Base-by-base conservation (phyloP, 805 yeast genomes). In the Ogataea chonburiensis region DNA sequence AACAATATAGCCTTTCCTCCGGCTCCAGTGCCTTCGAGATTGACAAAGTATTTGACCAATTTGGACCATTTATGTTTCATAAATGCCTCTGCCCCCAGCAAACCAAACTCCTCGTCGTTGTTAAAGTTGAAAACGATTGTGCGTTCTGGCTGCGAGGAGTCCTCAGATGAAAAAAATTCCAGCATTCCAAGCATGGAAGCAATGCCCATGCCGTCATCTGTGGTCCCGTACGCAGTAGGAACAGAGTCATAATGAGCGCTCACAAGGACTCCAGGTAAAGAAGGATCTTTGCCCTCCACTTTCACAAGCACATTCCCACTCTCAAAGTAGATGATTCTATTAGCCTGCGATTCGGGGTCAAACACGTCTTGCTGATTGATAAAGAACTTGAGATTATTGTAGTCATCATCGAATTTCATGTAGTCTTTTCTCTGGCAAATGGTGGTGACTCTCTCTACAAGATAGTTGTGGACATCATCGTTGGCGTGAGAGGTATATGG, bases 191-290 rank as follows among this genome's bases (percentile, higher is more conserved):
- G 62, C 70, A 88, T 65, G 7, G 93, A 72, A 1, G 88, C 95
- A 42, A 86, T 70, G 7, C 96, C 96, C 66, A 80, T 79, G 1
- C 96, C 96, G 54, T 87, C 96, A 57, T 89, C 97, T 2, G 96
- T 89, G 2, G 93, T 78, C 19, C 97, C 97, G 49, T 67, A 77
- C 4, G 87, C 79, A 3, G 94, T 77, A 14, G 96, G 94, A 6
- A 88, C 96, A 6, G 91, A 77, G 62, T 88, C 97, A 52, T 67
- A 89, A 63, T 89, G 97, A 5, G 96, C 88, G 49, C 93, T 81
- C 3, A 89, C 56, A 26, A 88, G 61, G 4, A 88, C 58, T 1
- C 88, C 94, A 1, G 83, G 81, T 32, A 83, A 60, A 0, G 62
- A 49, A 1, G 71, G 63, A 34, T 81, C 64, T 10, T 66, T 55